Base-by-base conservation (phyloP, 2,329 filamentous ascomycete genomes). In the Aureobasidium sp. region DNA sequence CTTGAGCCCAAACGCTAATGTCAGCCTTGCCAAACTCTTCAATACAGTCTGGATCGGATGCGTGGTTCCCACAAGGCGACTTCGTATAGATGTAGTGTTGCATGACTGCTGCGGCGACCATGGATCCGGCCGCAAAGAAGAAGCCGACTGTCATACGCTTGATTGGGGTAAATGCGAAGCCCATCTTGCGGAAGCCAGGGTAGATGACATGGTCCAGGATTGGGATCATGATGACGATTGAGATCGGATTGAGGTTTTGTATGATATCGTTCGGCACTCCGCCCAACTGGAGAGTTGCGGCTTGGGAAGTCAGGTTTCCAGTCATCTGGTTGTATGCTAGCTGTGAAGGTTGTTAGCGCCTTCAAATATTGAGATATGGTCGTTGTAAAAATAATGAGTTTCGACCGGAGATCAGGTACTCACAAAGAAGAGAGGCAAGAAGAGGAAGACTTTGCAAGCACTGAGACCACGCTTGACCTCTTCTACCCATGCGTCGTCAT, bases 401-500 rank as follows among this genome's bases (percentile, higher is more conserved):
- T 14, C 34, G 5, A 37, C 34, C 13, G 41, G 10, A 41, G 5
- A 11, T 2, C 8, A n/a, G 30, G 8, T 14, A 54, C 50, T 32
- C 37, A 58, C 39, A 88, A 37, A 93, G 65, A 78, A 79, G 5
- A 79, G 71, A 0, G 77, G 77, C 59, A 76, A 75, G 69, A 76
- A 79, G 47, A 75, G 65, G 62, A 90, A 90, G 61, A 90, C 86
- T 68, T 86, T 85, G 78, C 88, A 91, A 21, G 87, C 88, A 71
- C 79, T 71, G 48, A 85, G 72, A 16, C 82, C 82, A 54, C 86
- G 84, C 74, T 86, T 87, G 53, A 91, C 77, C 69, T 91, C 87
- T 5, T 89, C 86, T 44, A 91, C 89, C 88, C 89, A 93, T 58
- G 84, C 83, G 67, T 93, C 90, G 64, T 93, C 89, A 67, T 91